phyloP scores from a whole-genome alignment of 495 filamentous ascomycete genomes.

The Penicillium chermesinum region DNA sequence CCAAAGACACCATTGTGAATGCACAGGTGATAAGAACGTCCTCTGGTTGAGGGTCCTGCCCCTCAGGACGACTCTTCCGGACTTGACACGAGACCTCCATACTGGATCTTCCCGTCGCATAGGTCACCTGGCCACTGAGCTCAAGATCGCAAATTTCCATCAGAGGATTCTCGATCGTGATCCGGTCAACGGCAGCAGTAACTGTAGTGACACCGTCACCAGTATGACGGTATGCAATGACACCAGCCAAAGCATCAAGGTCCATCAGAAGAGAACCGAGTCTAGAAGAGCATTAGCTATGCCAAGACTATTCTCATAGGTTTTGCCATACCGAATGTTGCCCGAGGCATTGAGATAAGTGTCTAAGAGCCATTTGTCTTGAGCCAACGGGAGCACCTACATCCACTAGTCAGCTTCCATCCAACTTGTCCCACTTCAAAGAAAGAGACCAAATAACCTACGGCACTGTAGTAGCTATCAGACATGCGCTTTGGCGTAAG shows the following conservation, averaged over 20 bases:
- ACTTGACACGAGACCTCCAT: conserved; percentile 79
- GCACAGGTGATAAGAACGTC: conserved; percentile 74
- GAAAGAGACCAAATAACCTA: conserved; percentile 30
- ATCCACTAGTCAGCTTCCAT: conserved; percentile 12
- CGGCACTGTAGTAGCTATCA: conserved; percentile 59
- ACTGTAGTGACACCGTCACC: conserved; percentile 72
- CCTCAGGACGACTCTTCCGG: conserved; percentile 55
- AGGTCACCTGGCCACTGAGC: conserved; percentile 73
- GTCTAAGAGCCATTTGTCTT: conserved; percentile 67
- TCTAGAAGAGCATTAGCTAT: conserved; percentile 23
- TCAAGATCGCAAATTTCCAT: conserved; percentile 78
- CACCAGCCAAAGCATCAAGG: conserved; percentile 73
- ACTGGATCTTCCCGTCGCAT: conserved; percentile 72
- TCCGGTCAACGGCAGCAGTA: conserved; percentile 76
- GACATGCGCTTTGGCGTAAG: conserved; percentile 59
- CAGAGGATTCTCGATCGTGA: conserved; percentile 67
- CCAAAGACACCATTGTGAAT: conserved; percentile 80
- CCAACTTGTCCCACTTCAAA: not conserved
- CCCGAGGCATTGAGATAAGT: conserved; percentile 64
- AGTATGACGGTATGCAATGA: conserved; percentile 79
- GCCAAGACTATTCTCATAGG: not conserved
- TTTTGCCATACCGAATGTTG: conserved; percentile 49
- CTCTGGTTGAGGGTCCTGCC: conserved; percentile 53
- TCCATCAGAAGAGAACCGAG: conserved; percentile 76
- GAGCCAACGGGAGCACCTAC: conserved; percentile 60